These are phyloP conservation scores for Aspergillus haitiensis DNA, from an alignment of 495 filamentous ascomycete genomes.

Conservation along the genomic window DNA sequence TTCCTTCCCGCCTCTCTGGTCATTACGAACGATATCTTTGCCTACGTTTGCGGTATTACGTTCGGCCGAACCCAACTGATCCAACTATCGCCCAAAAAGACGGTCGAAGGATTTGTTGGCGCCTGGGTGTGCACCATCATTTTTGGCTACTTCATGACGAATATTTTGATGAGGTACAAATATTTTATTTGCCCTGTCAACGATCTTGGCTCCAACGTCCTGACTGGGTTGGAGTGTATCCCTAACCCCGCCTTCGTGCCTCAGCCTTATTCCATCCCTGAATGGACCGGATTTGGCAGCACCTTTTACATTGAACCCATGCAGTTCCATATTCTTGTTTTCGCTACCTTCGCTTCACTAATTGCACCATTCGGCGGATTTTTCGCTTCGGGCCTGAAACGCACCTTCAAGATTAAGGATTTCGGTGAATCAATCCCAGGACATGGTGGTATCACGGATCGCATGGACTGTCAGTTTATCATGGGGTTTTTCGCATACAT, in stretches of 20 bases:
- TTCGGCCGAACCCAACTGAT: slow-evolving; percentile 97
- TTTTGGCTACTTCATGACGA: slow-evolving; percentile 80
- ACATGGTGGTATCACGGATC: slow-evolving; percentile 97
- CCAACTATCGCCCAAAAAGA: slow-evolving; percentile 99
- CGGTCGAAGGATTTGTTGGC: slow-evolving; percentile 95
- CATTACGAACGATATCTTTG: slow-evolving; percentile 98
- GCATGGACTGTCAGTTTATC: slow-evolving; percentile 99
- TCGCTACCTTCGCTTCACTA: slow-evolving; percentile 92
- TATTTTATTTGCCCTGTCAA: slow-evolving; percentile 99
- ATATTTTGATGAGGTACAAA: slow-evolving; percentile 84
- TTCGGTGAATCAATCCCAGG: slow-evolving; percentile 98
- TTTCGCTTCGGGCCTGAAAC: slow-evolving; percentile 96
- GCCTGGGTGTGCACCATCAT: slow-evolving; percentile 94
- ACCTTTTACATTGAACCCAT: slow-evolving; percentile 75
- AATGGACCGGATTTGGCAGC: slow-evolving; percentile 60
- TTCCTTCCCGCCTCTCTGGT: slow-evolving; percentile 94
- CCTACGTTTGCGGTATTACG: slow-evolving; percentile 95
- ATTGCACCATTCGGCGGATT: slow-evolving; percentile 99
- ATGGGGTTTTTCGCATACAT: slow-evolving; percentile 99
- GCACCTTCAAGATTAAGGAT: slow-evolving; percentile 99
- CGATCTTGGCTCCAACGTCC: slow-evolving; percentile 89
- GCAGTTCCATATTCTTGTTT: slow-evolving; percentile 89
- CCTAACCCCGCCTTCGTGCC: slow-evolving; percentile 92
- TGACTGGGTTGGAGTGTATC: slow-evolving; percentile 84
- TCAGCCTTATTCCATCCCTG: slow-evolving; percentile 76